Evolutionary conservation across 805 yeast genomes (phyloP), one percentile per base, ranked within the genome.

Genomic region (Ogataea haglerorum): DNA sequence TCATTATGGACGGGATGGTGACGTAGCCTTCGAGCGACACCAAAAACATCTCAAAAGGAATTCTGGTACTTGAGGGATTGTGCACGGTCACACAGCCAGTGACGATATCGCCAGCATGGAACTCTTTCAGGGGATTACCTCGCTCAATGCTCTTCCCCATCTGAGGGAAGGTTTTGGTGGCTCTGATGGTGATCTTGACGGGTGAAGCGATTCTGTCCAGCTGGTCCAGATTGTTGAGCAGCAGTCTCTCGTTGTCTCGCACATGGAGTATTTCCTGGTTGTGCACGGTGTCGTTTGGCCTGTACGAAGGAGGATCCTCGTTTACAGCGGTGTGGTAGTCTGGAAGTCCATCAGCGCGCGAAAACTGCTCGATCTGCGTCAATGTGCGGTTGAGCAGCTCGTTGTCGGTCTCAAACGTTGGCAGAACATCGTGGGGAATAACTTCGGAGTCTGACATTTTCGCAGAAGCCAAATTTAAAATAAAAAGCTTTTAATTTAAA

Each of bases 321-420:
- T 22, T 42, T 15, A 47, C 28, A n/a, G 48, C 52, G 7, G 51
- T 46, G 17, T 42, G 43, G 22, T 49, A 49, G 32, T 44, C 46
- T 6, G 52, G 52, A 8, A 42, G 34, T 5, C 24, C 27, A 18
- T 37, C 45, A 5, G 36, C 34, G 1, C 36, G 34, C 2, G 43
- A 33, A 6, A 26, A 24, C 6, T 33, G 33, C 6, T 43, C 51
- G 5, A 46, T 34, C 26, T 51, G 51, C 4, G 49, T 41, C 15
- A 51, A 43, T 1, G 56, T 51, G 15, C 57, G 37, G 41, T 55
- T 57, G 24, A 57, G 31, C 2, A 54, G 28, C 13, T 50, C 70
- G 49, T 76, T 78, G 51, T 78, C 80, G 75, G 80, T 75, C 46
- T 81, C 82, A 51, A 80, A 81, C 0, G 85, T 76, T 0, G 87